Base-by-base conservation (phyloP, 129 eudicot genomes). In the Tagetes erecta region DNA sequence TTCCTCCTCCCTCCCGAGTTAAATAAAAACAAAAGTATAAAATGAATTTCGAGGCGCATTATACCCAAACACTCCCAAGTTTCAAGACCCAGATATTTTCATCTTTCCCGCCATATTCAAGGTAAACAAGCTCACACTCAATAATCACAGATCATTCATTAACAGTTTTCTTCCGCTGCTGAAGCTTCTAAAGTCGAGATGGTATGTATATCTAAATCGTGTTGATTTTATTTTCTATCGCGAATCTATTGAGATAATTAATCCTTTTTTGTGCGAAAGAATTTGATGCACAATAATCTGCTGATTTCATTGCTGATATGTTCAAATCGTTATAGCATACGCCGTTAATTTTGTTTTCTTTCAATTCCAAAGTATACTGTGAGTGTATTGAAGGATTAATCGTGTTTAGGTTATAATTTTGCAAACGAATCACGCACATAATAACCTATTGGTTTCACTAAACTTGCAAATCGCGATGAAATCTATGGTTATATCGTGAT, bases 31-130 rank as follows among this genome's bases (percentile, higher is more conserved):
- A 20, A 20, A 20, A 20, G 27, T 20, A 20, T 20, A 20, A 20
- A 20, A 20, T 20, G 27, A 20, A 20, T 20, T 20, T 20, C 27
- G 27, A 20, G 27, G 27, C 27, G 27, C 27, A 20, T 20, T 20
- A 20, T 20, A 20, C 27, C 27, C 27, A 20, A 20, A 20, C 27
- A 20, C 27, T 20, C 27, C 27, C 27, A 20, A 20, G 27, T 20
- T 66, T 39, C 70, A 68, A 5, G 41, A 9, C 30, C 41, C 9
- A 10, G 4, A 45, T 45, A 31, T 73, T 73, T 73, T 73, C 60
- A 45, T 42, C n/a, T 34, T 73, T 73, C 70, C 78, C 78, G 78
- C 78, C 78, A 7, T n/a, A 60, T 45, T 8, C 36, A 60, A 62
- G 30, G 0, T 36, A n/a, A 3, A 46, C 30, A 35, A 35, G 9